A percentile compares a stretch with the other conserved stretches of the same genome.
Evolutionary conservation across 225 moss, liverwort and hornwort genomes (phyloP).

Genomic region (Neckera pumila): DNA sequence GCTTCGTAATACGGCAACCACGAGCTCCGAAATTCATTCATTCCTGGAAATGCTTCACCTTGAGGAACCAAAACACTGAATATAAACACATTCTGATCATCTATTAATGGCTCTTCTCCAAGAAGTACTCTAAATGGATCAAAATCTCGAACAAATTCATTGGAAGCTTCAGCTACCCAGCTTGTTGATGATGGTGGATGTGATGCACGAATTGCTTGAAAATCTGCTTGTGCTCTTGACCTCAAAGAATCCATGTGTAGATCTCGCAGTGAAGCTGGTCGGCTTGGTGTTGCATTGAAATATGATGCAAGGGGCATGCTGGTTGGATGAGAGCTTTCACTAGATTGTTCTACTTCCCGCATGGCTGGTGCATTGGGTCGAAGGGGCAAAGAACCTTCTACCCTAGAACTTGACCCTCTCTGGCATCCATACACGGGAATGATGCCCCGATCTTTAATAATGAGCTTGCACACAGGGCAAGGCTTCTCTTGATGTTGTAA

Average conservation of each 20-base stretch:
- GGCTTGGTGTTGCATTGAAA: background rate
- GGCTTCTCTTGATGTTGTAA: background rate
- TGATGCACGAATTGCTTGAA: background rate
- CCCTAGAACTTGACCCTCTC: background rate
- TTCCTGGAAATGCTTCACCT: no score
- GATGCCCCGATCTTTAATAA: rapidly evolving
- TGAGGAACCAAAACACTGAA: no score
- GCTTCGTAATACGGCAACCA: no score
- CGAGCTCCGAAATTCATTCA: no score
- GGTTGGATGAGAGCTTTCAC: background rate
- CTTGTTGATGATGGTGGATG: background rate
- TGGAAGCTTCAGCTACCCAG: background rate
- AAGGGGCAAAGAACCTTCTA: background rate
- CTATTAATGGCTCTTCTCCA: background rate
- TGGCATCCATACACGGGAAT: background rate
- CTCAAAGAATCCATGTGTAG: background rate
- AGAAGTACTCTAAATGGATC: background rate
- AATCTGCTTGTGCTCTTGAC: background rate
- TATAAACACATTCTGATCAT: no score
- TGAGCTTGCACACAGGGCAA: background rate
- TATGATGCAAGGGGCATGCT: background rate
- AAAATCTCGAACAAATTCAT: background rate
- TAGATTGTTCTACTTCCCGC: background rate
- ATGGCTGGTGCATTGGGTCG: no score
- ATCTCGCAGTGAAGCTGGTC: background rate